Evolutionary conservation across 106 monocot species (phyloP), one percentile per base, ranked within the genome.

Genomic region (Dioscorea zingiberensis): DNA sequence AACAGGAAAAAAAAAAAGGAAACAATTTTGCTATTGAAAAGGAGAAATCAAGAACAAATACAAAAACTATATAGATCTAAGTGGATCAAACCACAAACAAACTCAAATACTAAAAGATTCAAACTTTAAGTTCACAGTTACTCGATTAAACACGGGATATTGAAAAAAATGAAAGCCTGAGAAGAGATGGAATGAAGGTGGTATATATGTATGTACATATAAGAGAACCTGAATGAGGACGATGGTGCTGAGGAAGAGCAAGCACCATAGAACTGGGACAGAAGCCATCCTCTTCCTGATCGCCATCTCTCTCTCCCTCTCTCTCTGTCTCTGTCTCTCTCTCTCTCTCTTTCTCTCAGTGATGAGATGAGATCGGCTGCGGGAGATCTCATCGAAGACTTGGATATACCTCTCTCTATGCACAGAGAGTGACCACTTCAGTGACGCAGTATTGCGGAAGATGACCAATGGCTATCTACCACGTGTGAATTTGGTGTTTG

Each of bases 191-290:
- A 9, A 13, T 27, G 10, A 27, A 18, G 47, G 62, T 10, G 13
- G 14, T 13, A 47, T 3, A 19, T 21, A 21, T 19, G 22, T 28
- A 32, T 64, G 47, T 63, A 69, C 56, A 44, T 63, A 62, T 45
- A 82, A 30, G 49, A 65, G 48, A 73, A 82, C 77, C 82, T 77
- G 77, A 64, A 74, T 67, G 32, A 82, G 60, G n/a, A 54, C 69
- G 77, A 82, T 53, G 32, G 65, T 64, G 26, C 28, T 45, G 69
- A 71, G 57, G 77, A 77, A 17, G 24, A 64, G 13, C 60, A 59
- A 12, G 29, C 73, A 18, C 73, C 69, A 68, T 44, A 72, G 47
- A 38, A 62, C 74, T 62, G 4, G 17, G 19, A 45, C 53, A 11
- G 53, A 21, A 22, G 15, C 51, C 15, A 51, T 16, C 51, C 51